These are phyloP conservation scores for Boletus fagicola DNA, from an alignment of 768 basidiomycete species.

Conservation along the genomic window DNA sequence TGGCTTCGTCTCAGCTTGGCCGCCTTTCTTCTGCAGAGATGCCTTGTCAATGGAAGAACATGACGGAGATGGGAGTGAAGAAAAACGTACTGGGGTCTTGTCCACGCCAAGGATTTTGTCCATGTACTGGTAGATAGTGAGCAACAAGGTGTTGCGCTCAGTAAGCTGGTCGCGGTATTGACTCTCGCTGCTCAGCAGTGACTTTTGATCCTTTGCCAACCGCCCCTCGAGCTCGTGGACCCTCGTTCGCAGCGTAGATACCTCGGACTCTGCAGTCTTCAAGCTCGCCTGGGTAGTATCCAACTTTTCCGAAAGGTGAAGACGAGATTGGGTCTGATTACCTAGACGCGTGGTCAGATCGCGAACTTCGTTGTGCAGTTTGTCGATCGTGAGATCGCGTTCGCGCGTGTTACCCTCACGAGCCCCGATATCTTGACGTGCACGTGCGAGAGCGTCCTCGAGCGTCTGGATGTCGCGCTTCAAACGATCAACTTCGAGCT, in stretches of 20 bases:
- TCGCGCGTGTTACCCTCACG: slow-evolving; percentile 65
- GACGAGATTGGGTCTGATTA: slow-evolving; percentile 79
- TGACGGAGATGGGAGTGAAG: not conserved
- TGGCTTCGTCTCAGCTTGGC: slow-evolving; percentile 82
- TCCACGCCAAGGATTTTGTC: slow-evolving; percentile 91
- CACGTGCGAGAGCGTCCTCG: slow-evolving; percentile 74
- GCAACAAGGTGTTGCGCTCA: slow-evolving; percentile 85
- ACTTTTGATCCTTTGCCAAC: slow-evolving; percentile 78
- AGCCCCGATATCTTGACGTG: slow-evolving; percentile 66
- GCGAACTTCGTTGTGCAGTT: slow-evolving; percentile 73
- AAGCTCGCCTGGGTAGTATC: slow-evolving; percentile 62
- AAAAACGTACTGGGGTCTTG: slow-evolving; percentile 69
- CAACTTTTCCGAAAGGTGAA: slow-evolving; percentile 89
- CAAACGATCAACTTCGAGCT: slow-evolving; percentile 85
- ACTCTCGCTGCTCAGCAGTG: slow-evolving; percentile 65
- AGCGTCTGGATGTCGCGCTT: slow-evolving; percentile 79
- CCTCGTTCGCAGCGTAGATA: slow-evolving; percentile 54
- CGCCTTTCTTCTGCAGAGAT: slow-evolving; percentile 60
- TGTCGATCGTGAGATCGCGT: slow-evolving; percentile 71
- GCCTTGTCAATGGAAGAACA: not conserved
- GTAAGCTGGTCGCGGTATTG: slow-evolving; percentile 91
- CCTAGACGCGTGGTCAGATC: slow-evolving; percentile 80
- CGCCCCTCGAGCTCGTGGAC: slow-evolving; percentile 76
- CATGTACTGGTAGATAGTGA: slow-evolving; percentile 94
- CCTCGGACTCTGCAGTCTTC: slow-evolving; percentile 68